Conservation (phyloP, 1,139 yeast genomes). For the Blastobotrys aristatus region DNA sequence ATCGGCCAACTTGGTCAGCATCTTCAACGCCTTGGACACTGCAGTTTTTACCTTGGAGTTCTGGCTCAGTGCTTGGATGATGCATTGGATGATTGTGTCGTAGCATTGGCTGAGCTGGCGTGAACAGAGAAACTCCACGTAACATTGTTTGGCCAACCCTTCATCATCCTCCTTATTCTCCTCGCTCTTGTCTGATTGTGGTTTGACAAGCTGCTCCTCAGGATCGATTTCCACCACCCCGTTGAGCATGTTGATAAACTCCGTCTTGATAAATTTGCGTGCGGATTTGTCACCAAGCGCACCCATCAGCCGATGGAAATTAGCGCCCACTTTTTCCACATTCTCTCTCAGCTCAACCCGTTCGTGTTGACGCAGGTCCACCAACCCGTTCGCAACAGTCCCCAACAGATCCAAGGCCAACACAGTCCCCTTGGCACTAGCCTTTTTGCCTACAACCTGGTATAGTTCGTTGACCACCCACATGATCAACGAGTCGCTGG, state of each 20-base stretch:
- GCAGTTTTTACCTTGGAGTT: conserved; percentile 11
- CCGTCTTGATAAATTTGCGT: not conserved
- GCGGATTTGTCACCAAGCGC: not conserved
- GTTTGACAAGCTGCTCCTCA: not conserved
- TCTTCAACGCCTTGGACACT: conserved; percentile 11
- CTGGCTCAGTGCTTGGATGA: conserved; percentile 7
- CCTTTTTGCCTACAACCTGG: conserved; percentile 3
- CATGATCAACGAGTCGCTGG: conserved; percentile 6
- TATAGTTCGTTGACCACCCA: conserved; percentile 7
- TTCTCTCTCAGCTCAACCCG: not conserved
- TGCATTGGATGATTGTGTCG: conserved; percentile 9
- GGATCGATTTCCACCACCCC: not conserved
- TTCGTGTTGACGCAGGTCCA: conserved; percentile 4
- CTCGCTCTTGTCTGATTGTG: not conserved
- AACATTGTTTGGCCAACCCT: not conserved
- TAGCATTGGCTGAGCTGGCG: conserved; percentile 11
- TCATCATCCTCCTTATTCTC: not conserved
- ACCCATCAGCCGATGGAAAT: not conserved
- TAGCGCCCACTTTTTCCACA: not conserved
- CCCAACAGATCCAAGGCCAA: conserved; percentile 11
- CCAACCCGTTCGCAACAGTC: conserved; percentile 6
- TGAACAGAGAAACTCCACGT: not conserved
- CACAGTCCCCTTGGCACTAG: conserved; percentile 6
- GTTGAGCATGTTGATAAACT: not conserved
- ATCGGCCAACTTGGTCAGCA: conserved; percentile 11